phyloP scores from a whole-genome alignment of 2,329 filamentous ascomycete species.

The Cadophora gregata region DNA sequence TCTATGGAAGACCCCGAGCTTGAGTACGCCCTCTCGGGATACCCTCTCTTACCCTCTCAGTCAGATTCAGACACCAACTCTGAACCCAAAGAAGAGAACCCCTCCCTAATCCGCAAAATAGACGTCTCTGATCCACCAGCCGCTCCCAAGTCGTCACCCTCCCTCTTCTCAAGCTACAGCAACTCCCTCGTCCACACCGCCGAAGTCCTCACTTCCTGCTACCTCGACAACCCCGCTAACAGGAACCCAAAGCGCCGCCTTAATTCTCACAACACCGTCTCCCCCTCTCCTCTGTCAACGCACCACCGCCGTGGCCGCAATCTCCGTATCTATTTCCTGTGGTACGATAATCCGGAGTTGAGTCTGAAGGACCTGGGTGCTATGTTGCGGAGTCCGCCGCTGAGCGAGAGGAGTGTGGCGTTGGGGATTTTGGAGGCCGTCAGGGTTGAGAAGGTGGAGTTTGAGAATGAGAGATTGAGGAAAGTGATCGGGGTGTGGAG shows the following conservation, averaged over 20 bases:
- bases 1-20: slow-evolving; percentile 41
- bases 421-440: slow-evolving; percentile 65
- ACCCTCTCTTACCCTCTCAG: background rate
- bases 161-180: slow-evolving; percentile 15
- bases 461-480: slow-evolving; percentile 52
- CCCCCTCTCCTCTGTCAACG: background rate
- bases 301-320: slow-evolving; percentile 10
- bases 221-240: slow-evolving; percentile 34
- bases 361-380: slow-evolving; percentile 55
- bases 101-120: slow-evolving; percentile 6
- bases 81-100: background rate
- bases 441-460: slow-evolving; percentile 56
- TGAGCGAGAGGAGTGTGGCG: slow-evolving; percentile 61
- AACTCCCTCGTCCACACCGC: slow-evolving; percentile 9
- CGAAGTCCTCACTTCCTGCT: slow-evolving; percentile 21
- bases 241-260: slow-evolving; percentile 17
- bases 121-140: background rate
- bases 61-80: slow-evolving; percentile 2
- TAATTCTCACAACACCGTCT: slow-evolving; percentile 27
- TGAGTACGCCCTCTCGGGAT: slow-evolving; percentile 14
- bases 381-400: slow-evolving; percentile 64
- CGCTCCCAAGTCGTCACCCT: background rate
- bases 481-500: slow-evolving; percentile 47
- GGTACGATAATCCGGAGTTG: slow-evolving; percentile 60
- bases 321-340: slow-evolving; percentile 64